Percentiles rank a stretch among this genome's conserved stretches.
Conservation (phyloP, 805 yeast species). For the Saccharomyces kudriavzevii region DNA sequence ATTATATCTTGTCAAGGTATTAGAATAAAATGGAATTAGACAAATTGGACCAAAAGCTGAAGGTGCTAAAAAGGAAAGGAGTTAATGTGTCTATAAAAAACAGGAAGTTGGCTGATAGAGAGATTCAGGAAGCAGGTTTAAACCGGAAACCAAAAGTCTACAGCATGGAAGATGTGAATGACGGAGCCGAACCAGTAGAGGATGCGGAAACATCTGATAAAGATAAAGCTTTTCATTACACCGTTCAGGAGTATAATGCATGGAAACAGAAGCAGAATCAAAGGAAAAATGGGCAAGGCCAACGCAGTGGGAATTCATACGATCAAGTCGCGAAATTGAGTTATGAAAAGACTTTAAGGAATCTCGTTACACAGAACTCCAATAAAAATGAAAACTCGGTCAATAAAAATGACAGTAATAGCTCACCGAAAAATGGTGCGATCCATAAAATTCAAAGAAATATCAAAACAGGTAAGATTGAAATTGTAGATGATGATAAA, state of each 20-base stretch:
- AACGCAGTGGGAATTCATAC: constrained; percentile 4
- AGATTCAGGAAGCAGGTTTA: constrained; percentile 5
- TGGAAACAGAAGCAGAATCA: constrained; percentile 11
- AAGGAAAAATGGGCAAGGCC: constrained; percentile 4
- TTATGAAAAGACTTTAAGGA: constrained; percentile 15
- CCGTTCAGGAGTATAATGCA: constrained; percentile 22
- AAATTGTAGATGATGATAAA: constrained; percentile 13
- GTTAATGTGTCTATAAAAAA: constrained; percentile 15
- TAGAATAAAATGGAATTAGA: constrained; percentile 6
- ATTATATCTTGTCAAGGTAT: background rate
- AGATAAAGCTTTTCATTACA: constrained; percentile 6
- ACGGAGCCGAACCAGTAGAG: background rate
- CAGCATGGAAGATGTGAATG: constrained; percentile 13
- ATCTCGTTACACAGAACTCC: background rate
- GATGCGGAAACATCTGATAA: background rate
- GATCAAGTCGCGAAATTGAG: constrained; percentile 23
- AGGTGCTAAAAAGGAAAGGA: constrained; percentile 13
- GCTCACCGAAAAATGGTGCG: background rate
- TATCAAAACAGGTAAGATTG: constrained; percentile 8
- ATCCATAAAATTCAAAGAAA: constrained; percentile 5
- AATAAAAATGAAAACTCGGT: constrained; percentile 13
- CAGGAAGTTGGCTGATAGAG: constrained; percentile 16
- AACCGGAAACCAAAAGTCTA: constrained; percentile 21
- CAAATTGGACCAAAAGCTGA: constrained; percentile 10
- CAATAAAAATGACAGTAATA: background rate